Evolutionary conservation across 2,329 filamentous ascomycete species (phyloP).

Genomic region (Mollisiaceae sp.): DNA sequence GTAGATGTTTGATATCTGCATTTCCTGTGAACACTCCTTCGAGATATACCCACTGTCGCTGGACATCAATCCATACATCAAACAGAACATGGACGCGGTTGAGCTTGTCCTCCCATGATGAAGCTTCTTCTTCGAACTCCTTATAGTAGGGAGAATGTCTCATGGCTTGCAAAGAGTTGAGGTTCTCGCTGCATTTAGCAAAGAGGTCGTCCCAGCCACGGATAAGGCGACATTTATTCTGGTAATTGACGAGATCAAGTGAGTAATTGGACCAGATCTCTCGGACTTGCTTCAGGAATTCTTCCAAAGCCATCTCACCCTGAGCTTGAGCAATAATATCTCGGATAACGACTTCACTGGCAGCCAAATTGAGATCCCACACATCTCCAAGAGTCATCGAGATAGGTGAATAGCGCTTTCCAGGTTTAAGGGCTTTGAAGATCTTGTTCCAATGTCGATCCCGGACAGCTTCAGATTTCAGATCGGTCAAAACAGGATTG

Average conservation of each 20-base stretch:
- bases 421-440: conserved; percentile 92
- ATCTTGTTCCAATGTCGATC: conserved; percentile 98
- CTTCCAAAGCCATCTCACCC: conserved; percentile 97
- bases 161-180: conserved; percentile 98
- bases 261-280: conserved; percentile 97
- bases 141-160: conserved; percentile 99
- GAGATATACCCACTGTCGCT: conserved; percentile 98
- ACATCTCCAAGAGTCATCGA: conserved; percentile 98
- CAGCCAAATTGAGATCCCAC: conserved; percentile 92
- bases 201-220: conserved; percentile 98
- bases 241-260: conserved; percentile 93
- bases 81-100: conserved; percentile 97
- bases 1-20: conserved; percentile 95
- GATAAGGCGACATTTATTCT: conserved; percentile 97
- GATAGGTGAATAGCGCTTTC: conserved; percentile 90
- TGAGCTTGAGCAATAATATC: conserved; percentile 95
- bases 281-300: conserved; percentile 94
- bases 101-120: conserved; percentile 96
- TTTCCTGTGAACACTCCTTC: conserved; percentile 99
- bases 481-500: conserved; percentile 82
- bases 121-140: conserved; percentile 97
- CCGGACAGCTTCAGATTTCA: conserved; percentile 95
- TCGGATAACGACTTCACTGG: conserved; percentile 85
- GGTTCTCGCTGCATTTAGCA: conserved; percentile 95
- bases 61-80: conserved; percentile 99